These are phyloP conservation scores for Malassezia sympodialis DNA, from an alignment of 1,284 basidiomycete species.

Conservation along the genomic window DNA sequence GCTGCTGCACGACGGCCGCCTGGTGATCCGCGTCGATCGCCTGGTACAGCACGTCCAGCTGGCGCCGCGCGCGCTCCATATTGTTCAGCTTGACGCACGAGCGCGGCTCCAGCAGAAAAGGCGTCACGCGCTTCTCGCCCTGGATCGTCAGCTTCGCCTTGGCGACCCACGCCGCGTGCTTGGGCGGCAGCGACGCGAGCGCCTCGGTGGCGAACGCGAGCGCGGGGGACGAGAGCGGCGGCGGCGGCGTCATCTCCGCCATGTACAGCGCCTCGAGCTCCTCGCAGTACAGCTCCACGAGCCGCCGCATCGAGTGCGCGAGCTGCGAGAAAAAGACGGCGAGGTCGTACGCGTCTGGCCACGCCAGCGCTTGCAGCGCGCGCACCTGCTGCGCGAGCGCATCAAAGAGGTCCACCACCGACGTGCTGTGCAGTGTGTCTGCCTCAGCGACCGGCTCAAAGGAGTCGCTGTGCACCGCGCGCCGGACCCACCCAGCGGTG, in stretches of 20 bases:
- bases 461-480: conserved; percentile 33
- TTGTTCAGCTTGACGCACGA: conserved; percentile 93
- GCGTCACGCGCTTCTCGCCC: conserved; percentile 79
- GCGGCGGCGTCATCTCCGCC: conserved; percentile 71
- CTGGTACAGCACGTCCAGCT: conserved; percentile 86
- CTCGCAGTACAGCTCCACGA: conserved; percentile 81
- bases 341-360: conserved; percentile 80
- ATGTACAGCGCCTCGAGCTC: conserved; percentile 81
- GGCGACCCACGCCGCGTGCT: conserved; percentile 82
- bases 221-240: neutral
- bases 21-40: conserved; percentile 84
- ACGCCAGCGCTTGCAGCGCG: conserved; percentile 77
- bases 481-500: conserved; percentile 76
- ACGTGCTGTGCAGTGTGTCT: conserved; percentile 76
- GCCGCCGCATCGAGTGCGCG: conserved; percentile 74
- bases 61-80: conserved; percentile 76
- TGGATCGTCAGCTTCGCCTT: conserved; percentile 70
- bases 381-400: conserved; percentile 81
- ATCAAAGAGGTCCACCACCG: conserved; percentile 89
- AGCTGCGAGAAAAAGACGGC: conserved; percentile 73
- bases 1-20: conserved; percentile 55
- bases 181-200: conserved; percentile 47
- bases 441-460: conserved; percentile 57
- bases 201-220: neutral
- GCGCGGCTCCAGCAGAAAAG: conserved; percentile 81